Conservation (phyloP, 306 rosid genomes). For the Vigna reflexopilosa region DNA sequence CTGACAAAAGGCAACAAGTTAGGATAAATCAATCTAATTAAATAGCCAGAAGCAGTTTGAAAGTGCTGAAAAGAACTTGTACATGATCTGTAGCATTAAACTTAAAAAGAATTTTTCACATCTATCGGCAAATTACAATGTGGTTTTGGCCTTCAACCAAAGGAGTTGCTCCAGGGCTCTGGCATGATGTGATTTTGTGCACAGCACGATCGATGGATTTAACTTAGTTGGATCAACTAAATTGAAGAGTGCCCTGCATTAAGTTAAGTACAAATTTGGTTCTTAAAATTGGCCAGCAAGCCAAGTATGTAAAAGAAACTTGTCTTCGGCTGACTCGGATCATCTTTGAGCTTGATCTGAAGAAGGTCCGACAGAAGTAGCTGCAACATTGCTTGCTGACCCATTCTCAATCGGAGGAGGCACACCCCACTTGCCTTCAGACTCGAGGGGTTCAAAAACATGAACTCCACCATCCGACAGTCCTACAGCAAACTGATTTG, state of each 20-base stretch:
- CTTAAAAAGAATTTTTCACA: constrained; percentile 38
- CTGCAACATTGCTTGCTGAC: constrained; percentile 71
- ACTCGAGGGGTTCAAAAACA: constrained; percentile 92
- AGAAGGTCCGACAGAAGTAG: constrained; percentile 76
- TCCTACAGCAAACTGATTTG: constrained; percentile 92
- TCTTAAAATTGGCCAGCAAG: constrained; percentile 49
- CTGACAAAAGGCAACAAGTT: constrained; percentile 32
- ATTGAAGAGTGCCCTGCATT: constrained; percentile 40
- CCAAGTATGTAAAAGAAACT: constrained; percentile 73
- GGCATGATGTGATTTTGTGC: constrained; percentile 26
- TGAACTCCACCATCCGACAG: constrained; percentile 93
- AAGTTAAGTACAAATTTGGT: constrained; percentile 39
- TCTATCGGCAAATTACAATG: constrained; percentile 46
- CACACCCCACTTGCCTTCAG: constrained; percentile 94
- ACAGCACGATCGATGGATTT: background rate
- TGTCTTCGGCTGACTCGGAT: constrained; percentile 53
- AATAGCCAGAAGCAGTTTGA: constrained; percentile 41
- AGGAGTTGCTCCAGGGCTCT: constrained; percentile 42
- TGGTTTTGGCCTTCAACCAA: constrained; percentile 44
- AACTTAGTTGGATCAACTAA: constrained; percentile 38
- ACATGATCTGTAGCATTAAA: constrained; percentile 40
- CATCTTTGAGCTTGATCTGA: constrained; percentile 96
- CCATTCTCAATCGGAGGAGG: constrained; percentile 88
- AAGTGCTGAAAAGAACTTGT: constrained; percentile 36
- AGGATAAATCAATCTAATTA: constrained; percentile 39